These are phyloP conservation scores for Eucalyptus polybractea DNA, from an alignment of 345 rosid genomes.

Conservation along the genomic window DNA sequence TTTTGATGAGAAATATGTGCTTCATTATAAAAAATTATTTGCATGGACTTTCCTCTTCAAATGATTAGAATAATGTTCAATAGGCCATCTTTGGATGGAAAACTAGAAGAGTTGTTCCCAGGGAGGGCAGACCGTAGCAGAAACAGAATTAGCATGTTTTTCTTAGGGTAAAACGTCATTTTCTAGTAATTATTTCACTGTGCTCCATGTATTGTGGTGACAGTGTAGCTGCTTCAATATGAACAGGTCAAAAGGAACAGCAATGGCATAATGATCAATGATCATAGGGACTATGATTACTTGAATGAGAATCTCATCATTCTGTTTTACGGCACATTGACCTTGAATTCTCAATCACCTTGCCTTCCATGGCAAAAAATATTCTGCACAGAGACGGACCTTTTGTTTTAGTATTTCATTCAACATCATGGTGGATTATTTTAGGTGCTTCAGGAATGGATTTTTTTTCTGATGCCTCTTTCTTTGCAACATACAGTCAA, in stretches of 20 bases:
- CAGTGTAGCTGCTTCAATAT: neutral
- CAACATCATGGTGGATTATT: neutral
- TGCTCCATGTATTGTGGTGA: neutral
- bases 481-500: conserved; percentile 46
- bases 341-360: neutral
- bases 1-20: neutral
- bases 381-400: neutral
- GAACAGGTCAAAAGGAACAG: neutral
- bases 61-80: neutral
- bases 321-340: neutral
- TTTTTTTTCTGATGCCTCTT: neutral
- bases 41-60: neutral
- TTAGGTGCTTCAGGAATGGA: neutral
- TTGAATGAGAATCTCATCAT: neutral
- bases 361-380: neutral
- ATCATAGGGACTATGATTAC: neutral
- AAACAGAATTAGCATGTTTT: neutral
- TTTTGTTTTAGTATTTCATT: neutral
- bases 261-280: neutral
- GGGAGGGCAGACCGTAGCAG: neutral
- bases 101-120: neutral
- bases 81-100: neutral
- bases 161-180: neutral
- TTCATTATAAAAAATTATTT: neutral
- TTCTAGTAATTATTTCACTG: neutral